Conservation (phyloP, 2,329 filamentous ascomycete genomes). For the Clonostachys rosea region DNA sequence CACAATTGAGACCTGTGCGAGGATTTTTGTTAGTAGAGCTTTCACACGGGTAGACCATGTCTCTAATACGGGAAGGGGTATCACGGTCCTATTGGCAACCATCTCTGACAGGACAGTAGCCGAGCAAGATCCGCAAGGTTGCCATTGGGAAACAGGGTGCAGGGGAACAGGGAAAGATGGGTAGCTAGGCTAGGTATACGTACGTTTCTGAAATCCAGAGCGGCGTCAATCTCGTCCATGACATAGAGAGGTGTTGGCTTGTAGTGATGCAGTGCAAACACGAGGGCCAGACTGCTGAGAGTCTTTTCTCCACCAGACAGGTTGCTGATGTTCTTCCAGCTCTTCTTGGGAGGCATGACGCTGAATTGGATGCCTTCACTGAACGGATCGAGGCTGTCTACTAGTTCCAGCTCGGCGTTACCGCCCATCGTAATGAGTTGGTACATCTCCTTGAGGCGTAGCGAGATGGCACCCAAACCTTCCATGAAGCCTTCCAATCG, state of each 20-base stretch:
- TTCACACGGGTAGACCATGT: too few species aligned
- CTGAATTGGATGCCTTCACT: conserved; percentile 95
- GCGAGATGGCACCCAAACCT: conserved; percentile 88
- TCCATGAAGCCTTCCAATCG: conserved; percentile 98
- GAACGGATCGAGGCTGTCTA: conserved; percentile 94
- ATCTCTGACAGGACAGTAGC: neutral
- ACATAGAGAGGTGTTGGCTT: conserved; percentile 97
- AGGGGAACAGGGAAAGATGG: neutral
- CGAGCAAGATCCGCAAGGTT: neutral
- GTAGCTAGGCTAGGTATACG: conserved; percentile 34
- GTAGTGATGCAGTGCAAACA: conserved; percentile 98
- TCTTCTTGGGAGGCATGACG: conserved; percentile 99
- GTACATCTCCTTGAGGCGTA: conserved; percentile 98
- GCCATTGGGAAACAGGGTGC: neutral
- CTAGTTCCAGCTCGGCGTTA: conserved; percentile 94
- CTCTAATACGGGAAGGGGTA: too few species aligned
- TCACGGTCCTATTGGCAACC: too few species aligned
- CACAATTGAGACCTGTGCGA: conserved; percentile 82
- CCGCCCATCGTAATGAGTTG: conserved; percentile 99
- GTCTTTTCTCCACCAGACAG: conserved; percentile 97
- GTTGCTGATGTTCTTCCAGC: conserved; percentile 99
- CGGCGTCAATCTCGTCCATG: conserved; percentile 99
- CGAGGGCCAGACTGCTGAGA: conserved; percentile 82
- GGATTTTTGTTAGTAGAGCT: too few species aligned
- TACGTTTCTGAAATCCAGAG: conserved; percentile 95